These are phyloP conservation scores for Hypoxylon sp. DNA, from an alignment of 2,329 filamentous ascomycete species.

Conservation along the genomic window DNA sequence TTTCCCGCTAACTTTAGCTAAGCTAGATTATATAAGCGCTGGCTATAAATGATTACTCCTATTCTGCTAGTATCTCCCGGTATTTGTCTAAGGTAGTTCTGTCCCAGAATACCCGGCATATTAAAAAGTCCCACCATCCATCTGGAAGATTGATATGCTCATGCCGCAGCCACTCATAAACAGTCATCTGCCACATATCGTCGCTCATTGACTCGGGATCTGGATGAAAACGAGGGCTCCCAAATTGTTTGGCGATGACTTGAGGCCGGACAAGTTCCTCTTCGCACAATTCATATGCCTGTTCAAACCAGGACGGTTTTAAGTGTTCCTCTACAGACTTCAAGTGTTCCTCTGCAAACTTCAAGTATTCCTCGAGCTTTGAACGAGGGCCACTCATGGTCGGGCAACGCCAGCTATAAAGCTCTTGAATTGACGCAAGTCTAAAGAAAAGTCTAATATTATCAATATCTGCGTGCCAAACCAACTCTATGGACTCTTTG, in stretches of 20 bases:
- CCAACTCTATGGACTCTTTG: too few relatives aligned
- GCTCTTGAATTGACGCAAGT: neutral
- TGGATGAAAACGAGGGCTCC: constrained; percentile 1
- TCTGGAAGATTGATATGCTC: neutral
- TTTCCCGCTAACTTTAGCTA: too few relatives aligned
- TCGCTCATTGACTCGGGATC: constrained; percentile 16
- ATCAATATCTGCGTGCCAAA: neutral
- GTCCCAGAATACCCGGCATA: neutral
- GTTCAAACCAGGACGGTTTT: too few relatives aligned
- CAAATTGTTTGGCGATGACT: neutral
- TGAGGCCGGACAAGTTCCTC: too few relatives aligned
- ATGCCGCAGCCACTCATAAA: neutral
- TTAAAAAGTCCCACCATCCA: too few relatives aligned
- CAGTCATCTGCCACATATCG: neutral
- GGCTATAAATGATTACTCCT: neutral
- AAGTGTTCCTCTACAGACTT: too few relatives aligned
- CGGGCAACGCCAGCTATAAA: neutral
- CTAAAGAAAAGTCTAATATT: too few relatives aligned
- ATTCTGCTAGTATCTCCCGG: neutral
- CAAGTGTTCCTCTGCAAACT: neutral
- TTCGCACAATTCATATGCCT: too few relatives aligned
- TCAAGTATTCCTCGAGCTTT: neutral
- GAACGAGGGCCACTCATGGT: neutral
- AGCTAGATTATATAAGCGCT: neutral
- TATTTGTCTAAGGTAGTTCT: neutral